Base-by-base conservation (phyloP, 176 grass and related monocot species). In the Triticum monococcum region DNA sequence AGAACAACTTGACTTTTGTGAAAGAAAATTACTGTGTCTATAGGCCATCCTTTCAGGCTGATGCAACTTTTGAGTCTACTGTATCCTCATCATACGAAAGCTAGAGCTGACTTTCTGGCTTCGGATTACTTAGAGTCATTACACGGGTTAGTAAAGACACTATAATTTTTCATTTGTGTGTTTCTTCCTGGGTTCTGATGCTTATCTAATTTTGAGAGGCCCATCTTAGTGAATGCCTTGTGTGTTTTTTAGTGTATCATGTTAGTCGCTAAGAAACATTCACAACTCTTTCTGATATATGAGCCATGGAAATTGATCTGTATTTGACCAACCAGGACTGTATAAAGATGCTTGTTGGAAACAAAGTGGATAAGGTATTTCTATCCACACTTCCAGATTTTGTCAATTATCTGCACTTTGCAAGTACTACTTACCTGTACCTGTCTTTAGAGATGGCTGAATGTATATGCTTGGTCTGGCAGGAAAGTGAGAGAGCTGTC, bases 251-350 rank as follows among this genome's bases (percentile, higher is more conserved):
- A 97, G 91, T 97, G 41, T 97, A 97, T 72, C 89, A 95, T 72
- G 89, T 95, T 38, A 95, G 90, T 67, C 85, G 91, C 66, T 79
- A 91, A 88, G 95, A 97, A 41, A 97, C 89, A 59, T 95, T 97
- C 79, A 91, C 95, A 17, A 86, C 93, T 89, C 90, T 97, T 85
- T 88, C 90, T 81, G 92, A 97, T 82, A 86, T 97, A 83, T 97
- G 95, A 87, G 89, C 95, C 1, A 97, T 95, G 89, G 92, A 97
- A 93, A 93, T 93, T 73, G 95, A 97, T 13, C 95, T 97, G 17
- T 97, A 97, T 65, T 97, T 92, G 76, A 97, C 95, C 26, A 97
- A 97, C 83, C 91, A 97, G 86, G 92, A 97, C 63, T 97, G 92
- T 81, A 32, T 32, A 32, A 40, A 7, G 35, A 6, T 36, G 95